Evolutionary conservation across 805 yeast species (phyloP).

Genomic region (Barnettozyma siamensis): DNA sequence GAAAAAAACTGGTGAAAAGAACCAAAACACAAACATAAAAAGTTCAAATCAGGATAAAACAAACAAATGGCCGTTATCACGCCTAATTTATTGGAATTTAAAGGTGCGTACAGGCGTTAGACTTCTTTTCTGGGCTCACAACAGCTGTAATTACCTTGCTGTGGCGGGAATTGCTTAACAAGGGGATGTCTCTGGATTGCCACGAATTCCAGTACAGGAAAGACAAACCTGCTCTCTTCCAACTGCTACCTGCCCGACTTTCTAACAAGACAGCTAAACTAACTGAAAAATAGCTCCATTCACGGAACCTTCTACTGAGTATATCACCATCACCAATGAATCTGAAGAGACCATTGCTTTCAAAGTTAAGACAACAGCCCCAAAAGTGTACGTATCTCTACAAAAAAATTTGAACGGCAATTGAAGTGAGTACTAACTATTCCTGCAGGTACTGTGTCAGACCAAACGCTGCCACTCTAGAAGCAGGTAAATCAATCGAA

Average conservation of each 20-base stretch:
- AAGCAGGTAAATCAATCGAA: conserved; percentile 66
- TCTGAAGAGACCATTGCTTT: conserved; percentile 64
- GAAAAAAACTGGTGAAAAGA: background rate
- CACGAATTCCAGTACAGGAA: background rate
- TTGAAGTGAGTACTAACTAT: conserved; percentile 14
- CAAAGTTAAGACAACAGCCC: conserved; percentile 98
- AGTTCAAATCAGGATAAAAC: conserved; percentile 20
- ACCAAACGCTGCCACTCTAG: conserved; percentile 82
- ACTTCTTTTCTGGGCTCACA: too few relatives aligned
- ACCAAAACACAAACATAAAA: background rate
- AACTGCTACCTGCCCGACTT: too few relatives aligned
- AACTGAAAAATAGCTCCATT: conserved; percentile 55
- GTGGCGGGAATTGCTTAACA: background rate
- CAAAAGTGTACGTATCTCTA: conserved; percentile 65
- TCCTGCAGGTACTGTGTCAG: conserved; percentile 66
- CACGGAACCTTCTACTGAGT: conserved; percentile 62
- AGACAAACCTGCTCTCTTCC: too few relatives aligned
- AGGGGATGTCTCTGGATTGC: background rate
- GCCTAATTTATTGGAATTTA: conserved; percentile 70
- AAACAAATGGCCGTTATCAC: conserved; percentile 48
- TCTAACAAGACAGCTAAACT: background rate
- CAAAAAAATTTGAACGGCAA: too few relatives aligned
- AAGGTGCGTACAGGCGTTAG: conserved; percentile 63
- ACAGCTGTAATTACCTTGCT: too few relatives aligned
- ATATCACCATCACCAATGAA: conserved; percentile 47